A percentile compares a stretch with the other conserved stretches of the same genome.
phyloP scores from a whole-genome alignment of 2,329 filamentous ascomycete species.

The Aureobasidium sp. region DNA sequence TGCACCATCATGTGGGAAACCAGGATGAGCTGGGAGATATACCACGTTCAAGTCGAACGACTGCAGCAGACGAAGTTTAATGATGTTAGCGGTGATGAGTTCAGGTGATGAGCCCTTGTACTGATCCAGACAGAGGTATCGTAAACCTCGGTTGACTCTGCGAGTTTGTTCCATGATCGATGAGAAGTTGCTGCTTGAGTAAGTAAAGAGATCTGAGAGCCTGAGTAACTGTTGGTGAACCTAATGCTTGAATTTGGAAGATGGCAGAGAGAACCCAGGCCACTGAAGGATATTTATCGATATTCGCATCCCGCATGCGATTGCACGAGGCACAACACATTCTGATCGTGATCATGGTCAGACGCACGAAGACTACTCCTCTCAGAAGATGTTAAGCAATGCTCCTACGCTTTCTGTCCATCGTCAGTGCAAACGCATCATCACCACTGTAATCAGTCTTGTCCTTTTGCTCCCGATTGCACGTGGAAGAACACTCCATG shows the following conservation, averaged over 20 bases:
- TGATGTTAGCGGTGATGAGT: background rate
- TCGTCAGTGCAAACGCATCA: background rate
- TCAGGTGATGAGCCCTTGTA: background rate
- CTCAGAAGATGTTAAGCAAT: background rate
- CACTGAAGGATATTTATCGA: background rate
- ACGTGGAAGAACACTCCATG: background rate
- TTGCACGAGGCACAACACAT: background rate
- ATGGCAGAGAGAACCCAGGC: background rate
- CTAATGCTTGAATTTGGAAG: background rate
- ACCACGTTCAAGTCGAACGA: background rate
- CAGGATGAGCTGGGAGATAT: background rate
- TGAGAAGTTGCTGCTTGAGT: background rate
- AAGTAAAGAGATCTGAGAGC: background rate
- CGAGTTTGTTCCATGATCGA: background rate
- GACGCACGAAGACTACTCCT: background rate
- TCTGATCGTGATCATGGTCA: background rate
- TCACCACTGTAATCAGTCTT: background rate
- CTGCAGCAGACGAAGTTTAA: background rate
- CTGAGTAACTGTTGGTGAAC: background rate
- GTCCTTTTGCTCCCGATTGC: background rate
- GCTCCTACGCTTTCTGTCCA: background rate
- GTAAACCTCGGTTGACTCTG: background rate
- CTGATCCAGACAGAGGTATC: background rate
- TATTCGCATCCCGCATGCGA: background rate
- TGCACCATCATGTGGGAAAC: slow-evolving; percentile 1